These are phyloP conservation scores for Trichoderma semiorbis DNA, from an alignment of 2,329 filamentous ascomycete genomes.

Conservation along the genomic window DNA sequence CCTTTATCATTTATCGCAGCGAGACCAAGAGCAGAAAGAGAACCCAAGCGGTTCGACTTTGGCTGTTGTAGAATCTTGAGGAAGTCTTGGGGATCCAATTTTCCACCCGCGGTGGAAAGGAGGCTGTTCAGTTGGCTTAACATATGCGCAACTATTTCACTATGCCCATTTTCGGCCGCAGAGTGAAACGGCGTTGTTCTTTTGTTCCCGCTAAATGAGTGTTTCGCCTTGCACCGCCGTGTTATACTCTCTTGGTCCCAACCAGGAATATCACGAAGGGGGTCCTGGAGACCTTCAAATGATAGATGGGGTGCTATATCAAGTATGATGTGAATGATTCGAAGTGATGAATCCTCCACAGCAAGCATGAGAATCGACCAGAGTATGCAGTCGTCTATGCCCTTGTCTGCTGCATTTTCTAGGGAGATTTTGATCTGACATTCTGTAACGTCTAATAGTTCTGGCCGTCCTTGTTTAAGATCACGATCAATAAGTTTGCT, in stretches of 20 bases:
- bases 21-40: background rate
- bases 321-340: background rate
- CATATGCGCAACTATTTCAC: background rate
- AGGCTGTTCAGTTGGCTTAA: background rate
- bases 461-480: too few relatives aligned
- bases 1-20: rapidly evolving
- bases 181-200: background rate
- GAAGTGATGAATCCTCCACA: too few relatives aligned
- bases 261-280: background rate
- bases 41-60: background rate
- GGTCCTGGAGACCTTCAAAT: background rate
- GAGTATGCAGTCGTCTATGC: too few relatives aligned
- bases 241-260: background rate
- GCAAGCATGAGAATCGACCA: too few relatives aligned
- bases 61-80: background rate
- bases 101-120: background rate
- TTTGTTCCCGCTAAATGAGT: background rate
- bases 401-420: too few relatives aligned
- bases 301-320: background rate
- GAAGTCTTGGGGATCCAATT: background rate
- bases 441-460: too few relatives aligned
- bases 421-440: too few relatives aligned
- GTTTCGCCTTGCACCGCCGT: background rate
- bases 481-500: too few relatives aligned
- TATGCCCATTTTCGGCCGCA: rapidly evolving